These are phyloP conservation scores for Sclerotinia trifoliorum DNA, from an alignment of 2,329 filamentous ascomycete genomes.

Conservation along the genomic window DNA sequence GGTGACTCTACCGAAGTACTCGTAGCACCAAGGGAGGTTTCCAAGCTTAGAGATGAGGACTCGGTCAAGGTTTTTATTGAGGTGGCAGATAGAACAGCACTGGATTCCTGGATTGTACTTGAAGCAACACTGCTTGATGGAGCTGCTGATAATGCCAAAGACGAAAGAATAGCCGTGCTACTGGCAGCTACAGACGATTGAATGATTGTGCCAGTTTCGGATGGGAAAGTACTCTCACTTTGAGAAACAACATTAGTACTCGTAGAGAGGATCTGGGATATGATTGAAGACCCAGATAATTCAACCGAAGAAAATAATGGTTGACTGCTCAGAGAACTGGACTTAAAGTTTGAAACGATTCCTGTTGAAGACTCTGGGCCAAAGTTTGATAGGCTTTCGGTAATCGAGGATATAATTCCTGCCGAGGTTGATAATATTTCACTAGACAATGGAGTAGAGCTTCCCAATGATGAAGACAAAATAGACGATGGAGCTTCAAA, in stretches of 20 bases:
- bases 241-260: neutral
- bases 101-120: neutral
- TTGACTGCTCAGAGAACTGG: neutral
- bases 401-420: neutral
- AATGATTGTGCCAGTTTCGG: neutral
- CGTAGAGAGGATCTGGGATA: neutral
- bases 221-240: neutral
- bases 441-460: neutral
- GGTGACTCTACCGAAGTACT: neutral
- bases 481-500: slow-evolving; percentile 2
- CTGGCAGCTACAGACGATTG: neutral
- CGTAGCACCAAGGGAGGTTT: neutral
- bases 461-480: neutral
- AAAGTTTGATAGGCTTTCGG: neutral
- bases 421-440: neutral
- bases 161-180: neutral
- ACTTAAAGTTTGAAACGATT: neutral
- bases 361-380: neutral
- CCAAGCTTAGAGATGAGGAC: neutral
- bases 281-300: neutral
- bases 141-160: neutral
- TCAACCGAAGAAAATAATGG: neutral
- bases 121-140: neutral
- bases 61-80: neutral
- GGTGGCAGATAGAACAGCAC: neutral